These are phyloP conservation scores for Tetradesmus obliquus DNA, from an alignment of 139 green algal genomes.

Conservation along the genomic window DNA sequence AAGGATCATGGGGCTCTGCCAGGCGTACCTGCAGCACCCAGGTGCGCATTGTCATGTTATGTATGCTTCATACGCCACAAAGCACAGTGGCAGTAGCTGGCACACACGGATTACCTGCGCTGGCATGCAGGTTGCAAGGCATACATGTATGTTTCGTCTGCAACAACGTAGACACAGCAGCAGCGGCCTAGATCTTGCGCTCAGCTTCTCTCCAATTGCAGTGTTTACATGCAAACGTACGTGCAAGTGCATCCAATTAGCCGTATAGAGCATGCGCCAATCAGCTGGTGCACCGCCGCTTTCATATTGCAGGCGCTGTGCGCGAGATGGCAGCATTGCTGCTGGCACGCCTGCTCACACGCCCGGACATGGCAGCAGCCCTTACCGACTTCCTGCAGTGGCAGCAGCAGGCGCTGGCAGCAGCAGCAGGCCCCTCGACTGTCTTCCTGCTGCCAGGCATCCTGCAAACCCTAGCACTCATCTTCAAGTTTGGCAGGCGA, in stretches of 20 bases:
- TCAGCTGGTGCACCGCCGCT: background rate
- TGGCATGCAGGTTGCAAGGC: too few relatives aligned
- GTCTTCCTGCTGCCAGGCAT: constrained; percentile 76
- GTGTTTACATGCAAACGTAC: background rate
- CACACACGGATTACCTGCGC: too few relatives aligned
- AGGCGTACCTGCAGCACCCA: constrained; percentile 71
- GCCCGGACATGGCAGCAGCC: constrained; percentile 82
- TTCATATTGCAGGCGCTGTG: constrained; percentile 61
- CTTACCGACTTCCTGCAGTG: constrained; percentile 83
- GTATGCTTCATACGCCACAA: background rate
- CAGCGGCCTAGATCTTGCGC: too few relatives aligned
- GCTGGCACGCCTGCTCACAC: constrained; percentile 89
- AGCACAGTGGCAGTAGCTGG: background rate
- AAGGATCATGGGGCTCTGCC: constrained; percentile 76
- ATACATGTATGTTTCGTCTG: too few relatives aligned
- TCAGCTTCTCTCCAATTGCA: too few relatives aligned
- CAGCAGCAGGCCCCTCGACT: constrained; percentile 36
- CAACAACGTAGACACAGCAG: too few relatives aligned
- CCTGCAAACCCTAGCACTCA: constrained; percentile 66
- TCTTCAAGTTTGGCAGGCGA: constrained; percentile 83
- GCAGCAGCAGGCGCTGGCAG: constrained; percentile 57
- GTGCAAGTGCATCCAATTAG: background rate
- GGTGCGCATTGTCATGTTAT: constrained; percentile 36
- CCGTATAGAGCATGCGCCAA: background rate
- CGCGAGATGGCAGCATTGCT: constrained; percentile 89